Conservation (phyloP, 305 asterid genomes). For the Fraxinus albicans region DNA sequence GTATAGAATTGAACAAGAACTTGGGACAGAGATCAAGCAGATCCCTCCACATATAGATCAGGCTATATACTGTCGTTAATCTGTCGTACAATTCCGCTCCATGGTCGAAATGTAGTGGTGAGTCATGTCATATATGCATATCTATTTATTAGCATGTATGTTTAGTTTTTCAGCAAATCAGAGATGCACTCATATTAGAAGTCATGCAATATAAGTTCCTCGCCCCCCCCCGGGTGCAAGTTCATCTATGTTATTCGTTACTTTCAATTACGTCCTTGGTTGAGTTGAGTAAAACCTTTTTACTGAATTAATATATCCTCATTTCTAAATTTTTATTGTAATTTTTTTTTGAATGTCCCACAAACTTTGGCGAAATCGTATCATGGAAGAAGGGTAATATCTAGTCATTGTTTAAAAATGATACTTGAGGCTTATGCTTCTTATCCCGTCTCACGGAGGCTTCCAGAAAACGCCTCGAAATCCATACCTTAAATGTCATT, state of each 20-base stretch:
- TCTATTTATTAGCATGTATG: neutral
- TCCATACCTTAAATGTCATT: neutral
- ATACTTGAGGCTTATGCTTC: neutral
- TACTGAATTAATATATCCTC: neutral
- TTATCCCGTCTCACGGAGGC: neutral
- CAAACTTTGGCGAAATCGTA: neutral
- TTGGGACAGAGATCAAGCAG: slow-evolving; percentile 94
- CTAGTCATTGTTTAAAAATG: neutral
- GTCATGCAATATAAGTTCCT: neutral
- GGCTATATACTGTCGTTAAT: slow-evolving; percentile 75
- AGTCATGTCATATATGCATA: slow-evolving; percentile 18
- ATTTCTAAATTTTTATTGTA: neutral
- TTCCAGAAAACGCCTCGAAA: neutral
- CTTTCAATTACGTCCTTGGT: neutral
- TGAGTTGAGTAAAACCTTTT: neutral
- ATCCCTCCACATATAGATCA: slow-evolving; percentile 94
- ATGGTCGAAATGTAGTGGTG: slow-evolving; percentile 32
- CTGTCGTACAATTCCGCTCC: slow-evolving; percentile 14
- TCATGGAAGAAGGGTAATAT: neutral
- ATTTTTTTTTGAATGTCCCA: neutral
- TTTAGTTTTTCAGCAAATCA: neutral
- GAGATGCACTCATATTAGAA: neutral
- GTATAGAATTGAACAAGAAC: slow-evolving; percentile 93
- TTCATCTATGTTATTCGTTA: neutral
- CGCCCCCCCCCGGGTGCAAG: neutral